These are phyloP conservation scores for Hemerocallis citrina DNA, from an alignment of 106 monocot genomes.

Conservation along the genomic window DNA sequence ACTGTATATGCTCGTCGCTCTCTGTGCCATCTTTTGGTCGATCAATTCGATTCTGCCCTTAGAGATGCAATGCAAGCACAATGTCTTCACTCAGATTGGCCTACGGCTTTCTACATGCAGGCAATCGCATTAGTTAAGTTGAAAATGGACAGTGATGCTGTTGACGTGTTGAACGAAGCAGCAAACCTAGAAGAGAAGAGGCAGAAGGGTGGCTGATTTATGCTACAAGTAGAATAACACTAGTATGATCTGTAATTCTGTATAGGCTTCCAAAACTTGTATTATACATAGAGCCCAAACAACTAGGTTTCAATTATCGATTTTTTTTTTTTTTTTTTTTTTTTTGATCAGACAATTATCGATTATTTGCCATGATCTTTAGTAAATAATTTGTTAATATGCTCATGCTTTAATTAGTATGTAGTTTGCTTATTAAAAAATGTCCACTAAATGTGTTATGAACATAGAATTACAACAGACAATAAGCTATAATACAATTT, in stretches of 20 bases:
- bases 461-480: constrained; percentile 16
- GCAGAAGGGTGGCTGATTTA: constrained; percentile 6
- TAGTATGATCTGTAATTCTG: too few relatives aligned
- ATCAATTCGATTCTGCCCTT: constrained; percentile 20
- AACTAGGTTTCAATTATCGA: too few relatives aligned
- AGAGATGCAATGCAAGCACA: constrained; percentile 32
- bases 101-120: constrained; percentile 29
- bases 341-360: too few relatives aligned
- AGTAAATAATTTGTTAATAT: too few relatives aligned
- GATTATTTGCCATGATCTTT: too few relatives aligned
- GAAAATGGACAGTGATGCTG: constrained; percentile 19
- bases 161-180: constrained; percentile 22
- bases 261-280: too few relatives aligned
- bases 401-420: too few relatives aligned
- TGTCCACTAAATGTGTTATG: not conserved
- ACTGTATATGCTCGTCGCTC: constrained; percentile 18
- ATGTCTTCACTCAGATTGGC: constrained; percentile 21
- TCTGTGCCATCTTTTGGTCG: constrained; percentile 22
- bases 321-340: too few relatives aligned
- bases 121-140: constrained; percentile 17
- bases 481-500: not conserved
- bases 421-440: not conserved
- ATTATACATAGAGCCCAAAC: too few relatives aligned
- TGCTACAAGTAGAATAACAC: too few relatives aligned
- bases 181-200: constrained; percentile 20